Evolutionary conservation across 257 asterid genomes (phyloP).

Genomic region (Galeopsis tetrahit): DNA sequence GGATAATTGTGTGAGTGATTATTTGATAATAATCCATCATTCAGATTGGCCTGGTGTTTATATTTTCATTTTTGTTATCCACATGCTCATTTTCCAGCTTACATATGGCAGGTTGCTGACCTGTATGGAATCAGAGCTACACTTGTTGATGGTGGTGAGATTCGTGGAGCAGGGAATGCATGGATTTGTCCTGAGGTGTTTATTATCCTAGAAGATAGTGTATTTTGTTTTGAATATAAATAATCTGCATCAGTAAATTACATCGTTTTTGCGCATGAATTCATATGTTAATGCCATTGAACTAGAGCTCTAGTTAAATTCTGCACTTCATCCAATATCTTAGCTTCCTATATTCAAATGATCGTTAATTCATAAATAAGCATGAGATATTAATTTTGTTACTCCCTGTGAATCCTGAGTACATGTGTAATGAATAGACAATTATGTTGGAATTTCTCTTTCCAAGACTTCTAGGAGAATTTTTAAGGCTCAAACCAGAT

Average conservation of each 20-base stretch:
- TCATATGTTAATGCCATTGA: constrained; percentile 15
- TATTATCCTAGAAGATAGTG: constrained; percentile 40
- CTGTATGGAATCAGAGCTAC: constrained; percentile 97
- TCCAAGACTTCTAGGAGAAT: constrained; percentile 18
- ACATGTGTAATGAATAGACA: constrained; percentile 6
- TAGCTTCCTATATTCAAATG: constrained; percentile 18
- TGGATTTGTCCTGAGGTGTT: constrained; percentile 99
- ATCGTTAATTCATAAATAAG: constrained; percentile 24
- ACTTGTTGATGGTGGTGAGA: constrained; percentile 99
- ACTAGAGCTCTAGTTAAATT: constrained; percentile 1
- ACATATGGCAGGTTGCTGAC: constrained; percentile 81
- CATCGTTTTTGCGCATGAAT: constrained; percentile 18
- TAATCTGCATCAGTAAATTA: constrained; percentile 27
- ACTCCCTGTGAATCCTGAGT: constrained; percentile 17
- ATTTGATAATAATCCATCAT: constrained; percentile 23
- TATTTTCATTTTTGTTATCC: constrained; percentile 23
- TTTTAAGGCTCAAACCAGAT: constrained; percentile 15
- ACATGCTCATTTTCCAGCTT: constrained; percentile 33
- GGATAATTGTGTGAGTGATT: constrained; percentile 89
- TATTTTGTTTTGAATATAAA: constrained; percentile 21
- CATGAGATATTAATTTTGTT: constrained; percentile 4
- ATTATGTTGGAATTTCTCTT: constrained; percentile 16
- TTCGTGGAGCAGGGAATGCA: constrained; percentile 99
- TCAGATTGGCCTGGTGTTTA: constrained; percentile 5
- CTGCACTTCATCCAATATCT: constrained; percentile 23